Evolutionary conservation across 2,329 filamentous ascomycete genomes (phyloP).

Genomic region (Emydomyces testavorans): DNA sequence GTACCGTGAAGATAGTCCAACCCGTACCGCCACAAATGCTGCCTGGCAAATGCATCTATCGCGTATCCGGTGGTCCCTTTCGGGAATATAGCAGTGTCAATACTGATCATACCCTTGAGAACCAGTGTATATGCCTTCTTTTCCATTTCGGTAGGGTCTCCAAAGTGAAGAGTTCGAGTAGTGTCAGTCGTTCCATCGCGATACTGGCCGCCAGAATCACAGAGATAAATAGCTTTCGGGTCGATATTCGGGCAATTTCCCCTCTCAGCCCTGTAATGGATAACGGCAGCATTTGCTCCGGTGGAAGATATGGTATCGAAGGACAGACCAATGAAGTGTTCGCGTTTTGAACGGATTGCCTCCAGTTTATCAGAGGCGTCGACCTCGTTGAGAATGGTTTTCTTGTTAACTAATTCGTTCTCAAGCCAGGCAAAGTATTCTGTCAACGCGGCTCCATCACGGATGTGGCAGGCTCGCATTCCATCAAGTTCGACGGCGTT

Average conservation of each 20-base stretch:
- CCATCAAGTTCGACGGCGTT: constrained; percentile 80
- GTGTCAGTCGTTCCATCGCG: constrained; percentile 92
- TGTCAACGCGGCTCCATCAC: constrained; percentile 80
- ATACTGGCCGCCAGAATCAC: constrained; percentile 95
- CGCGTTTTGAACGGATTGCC: constrained; percentile 44
- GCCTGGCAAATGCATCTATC: constrained; percentile 74
- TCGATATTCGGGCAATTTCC: constrained; percentile 75
- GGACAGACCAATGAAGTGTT: constrained; percentile 77
- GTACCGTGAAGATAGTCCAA: constrained; percentile 95
- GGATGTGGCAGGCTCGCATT: constrained; percentile 87
- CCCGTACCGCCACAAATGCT: constrained; percentile 85
- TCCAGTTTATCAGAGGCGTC: constrained; percentile 86
- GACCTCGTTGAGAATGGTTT: constrained; percentile 69
- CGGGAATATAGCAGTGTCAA: constrained; percentile 79
- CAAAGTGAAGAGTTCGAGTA: constrained; percentile 86
- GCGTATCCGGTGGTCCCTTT: constrained; percentile 93
- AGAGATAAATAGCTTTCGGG: constrained; percentile 76
- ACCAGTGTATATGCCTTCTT: constrained; percentile 87
- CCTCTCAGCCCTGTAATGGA: constrained; percentile 85
- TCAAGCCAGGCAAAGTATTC: constrained; percentile 97
- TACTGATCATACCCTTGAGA: constrained; percentile 81
- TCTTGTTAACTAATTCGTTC: constrained; percentile 66
- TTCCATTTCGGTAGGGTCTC: constrained; percentile 69
- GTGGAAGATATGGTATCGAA: constrained; percentile 96
- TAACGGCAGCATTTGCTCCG: constrained; percentile 82